Conservation (phyloP, 768 basidiomycete species). For the Lentinula detonsa region DNA sequence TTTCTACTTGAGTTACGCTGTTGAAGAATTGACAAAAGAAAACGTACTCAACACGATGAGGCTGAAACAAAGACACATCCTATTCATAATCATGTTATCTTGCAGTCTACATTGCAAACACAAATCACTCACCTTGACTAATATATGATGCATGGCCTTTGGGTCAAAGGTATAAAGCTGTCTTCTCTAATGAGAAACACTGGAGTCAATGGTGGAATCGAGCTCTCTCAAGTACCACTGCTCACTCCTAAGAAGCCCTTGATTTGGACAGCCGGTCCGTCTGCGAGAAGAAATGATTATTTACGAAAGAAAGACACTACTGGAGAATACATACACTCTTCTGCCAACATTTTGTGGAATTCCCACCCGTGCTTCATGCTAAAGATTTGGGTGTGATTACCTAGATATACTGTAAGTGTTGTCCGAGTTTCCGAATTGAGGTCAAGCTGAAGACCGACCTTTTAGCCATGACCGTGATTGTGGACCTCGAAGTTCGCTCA, state of each 20-base stretch:
- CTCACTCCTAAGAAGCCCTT: background rate
- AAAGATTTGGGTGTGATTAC: background rate
- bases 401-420: background rate
- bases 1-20: background rate
- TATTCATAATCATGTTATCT: background rate
- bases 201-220: background rate
- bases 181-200: background rate
- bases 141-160: slow-evolving; percentile 4
- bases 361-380: background rate
- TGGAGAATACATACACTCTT: background rate
- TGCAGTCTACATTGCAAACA: background rate
- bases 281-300: background rate
- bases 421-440: background rate
- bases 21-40: background rate
- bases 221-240: background rate
- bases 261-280: background rate
- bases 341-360: background rate
- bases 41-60: background rate
- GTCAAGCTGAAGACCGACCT: background rate
- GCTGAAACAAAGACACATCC: background rate
- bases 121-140: background rate
- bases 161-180: background rate
- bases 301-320: background rate
- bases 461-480: background rate
- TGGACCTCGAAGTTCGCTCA: slow-evolving; percentile 2